Evolutionary conservation across 2,329 filamentous ascomycete genomes (phyloP), one percentile per base, ranked within the genome.

Genomic region (Cercospora citrullina): DNA sequence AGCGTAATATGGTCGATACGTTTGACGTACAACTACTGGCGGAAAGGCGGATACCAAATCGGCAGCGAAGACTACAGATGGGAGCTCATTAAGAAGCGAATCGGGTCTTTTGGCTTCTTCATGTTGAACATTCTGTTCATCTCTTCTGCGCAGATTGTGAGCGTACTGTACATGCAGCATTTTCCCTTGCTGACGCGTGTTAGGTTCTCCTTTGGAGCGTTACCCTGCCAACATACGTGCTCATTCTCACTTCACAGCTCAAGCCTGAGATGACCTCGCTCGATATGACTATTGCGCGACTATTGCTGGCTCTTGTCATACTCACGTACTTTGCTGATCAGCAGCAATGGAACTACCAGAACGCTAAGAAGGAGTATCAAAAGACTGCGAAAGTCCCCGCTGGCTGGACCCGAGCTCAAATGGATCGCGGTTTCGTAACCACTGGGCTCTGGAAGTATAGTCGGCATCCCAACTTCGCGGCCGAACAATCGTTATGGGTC

Each of bases 41-140:
- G 95, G 67, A 96, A 92, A 79, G 95, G 95, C 45, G 95, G 95
- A 26, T 99, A 99, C 79, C 83, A 85, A 16, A 84, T 94, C 71
- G 94, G 95, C 42, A 94, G 91, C 16, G 94, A 99, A 80, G 95
- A 99, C 80, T 99, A 99, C 79, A 87, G 95, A 81, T 99, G 95
- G 94, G 84, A 86, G 66, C 88, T 94, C 65, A 83, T 98, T 63
- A 89, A 89, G 77, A 83, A 85, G 30, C 83, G 88, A 42, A 84
- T 94, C 23, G 87, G 87, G 6, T 82, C 84, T 1, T 83, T 85
- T 45, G 77, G 89, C 26, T 96, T 96, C 84, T 92, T 94, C 78
- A 70, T 97, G 55, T 89, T 99, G 80, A 96, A 98, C 79, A 82
- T 94, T 66, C 81, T 87, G n/a, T 98, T 98, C 84, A 97, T 98